Evolutionary conservation across 2,329 filamentous ascomycete species (phyloP), one percentile per base, ranked within the genome.

Genomic region (Chaetomiaceae sp.): DNA sequence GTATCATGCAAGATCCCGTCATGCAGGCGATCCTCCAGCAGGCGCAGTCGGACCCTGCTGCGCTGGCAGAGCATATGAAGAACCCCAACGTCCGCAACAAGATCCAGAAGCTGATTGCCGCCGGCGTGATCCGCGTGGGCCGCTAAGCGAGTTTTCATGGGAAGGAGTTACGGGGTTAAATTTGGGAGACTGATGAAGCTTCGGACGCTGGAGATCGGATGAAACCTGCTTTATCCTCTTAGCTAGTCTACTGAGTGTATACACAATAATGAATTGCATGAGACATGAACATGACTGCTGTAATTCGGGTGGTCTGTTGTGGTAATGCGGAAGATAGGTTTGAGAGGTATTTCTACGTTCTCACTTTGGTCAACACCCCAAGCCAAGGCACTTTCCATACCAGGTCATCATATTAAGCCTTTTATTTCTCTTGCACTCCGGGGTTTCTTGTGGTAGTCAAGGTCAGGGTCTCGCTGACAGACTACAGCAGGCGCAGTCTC

Each of bases 21-120:
- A 97, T 99, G 92, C 90, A 99, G 75, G 87, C 87, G 61, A 96
- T 96, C 62, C 82, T 97, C 52, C 91, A 97, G 71, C 94, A 99
- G 75, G 94, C 94, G 41, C 95, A 97, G 78, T 84, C 83, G 51
- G 89, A 99, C 66, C 94, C 94, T 16, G 87, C 87, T 44, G 94
- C 94, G 41, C 81, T 99, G 58, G 87, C 95, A 69, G 92, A 99
- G 71, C 95, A 99, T 73, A 96, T 99, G 89, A 89, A 85, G 77
- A 99, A 97, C 76, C 82, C 90, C 0, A 80, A 78, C 54, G 88
- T 99, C 62, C 80, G 85, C 55, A 81, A 81, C 64, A 96, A 96
- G 81, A 87, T 99, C 60, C 90, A 96, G 78, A 96, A 96, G 75
- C 76, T 97, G 64, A 86, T 96, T 61, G 90, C 90, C 50, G 91